These are phyloP conservation scores for Fusarium praegraminearum DNA, from an alignment of 2,329 filamentous ascomycete genomes.

Conservation along the genomic window DNA sequence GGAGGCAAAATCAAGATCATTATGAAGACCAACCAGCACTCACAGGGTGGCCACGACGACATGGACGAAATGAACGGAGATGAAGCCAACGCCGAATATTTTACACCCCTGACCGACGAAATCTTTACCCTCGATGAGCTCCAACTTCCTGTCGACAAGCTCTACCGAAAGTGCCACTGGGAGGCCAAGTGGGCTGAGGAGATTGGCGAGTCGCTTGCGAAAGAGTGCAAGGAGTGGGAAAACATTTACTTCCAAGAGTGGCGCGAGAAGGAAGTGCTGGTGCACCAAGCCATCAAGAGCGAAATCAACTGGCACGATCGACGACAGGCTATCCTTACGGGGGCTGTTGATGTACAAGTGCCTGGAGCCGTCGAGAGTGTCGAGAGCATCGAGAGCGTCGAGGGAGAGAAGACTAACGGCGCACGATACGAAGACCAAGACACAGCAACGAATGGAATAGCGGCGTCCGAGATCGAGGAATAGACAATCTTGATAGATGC, in stretches of 20 bases:
- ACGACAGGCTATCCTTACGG: conserved; percentile 66
- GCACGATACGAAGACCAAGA: conserved; percentile 30
- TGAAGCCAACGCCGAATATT: conserved; percentile 68
- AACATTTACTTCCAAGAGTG: conserved; percentile 77
- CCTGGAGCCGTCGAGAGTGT: conserved; percentile 48
- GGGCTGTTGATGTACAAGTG: conserved; percentile 60
- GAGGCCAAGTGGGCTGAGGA: conserved; percentile 80
- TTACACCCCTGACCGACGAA: conserved; percentile 66
- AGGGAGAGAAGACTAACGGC: conserved; percentile 44
- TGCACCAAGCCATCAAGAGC: conserved; percentile 77
- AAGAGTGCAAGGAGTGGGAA: conserved; percentile 75
- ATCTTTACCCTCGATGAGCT: conserved; percentile 76
- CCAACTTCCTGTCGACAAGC: conserved; percentile 66
- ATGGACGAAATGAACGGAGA: conserved; percentile 68
- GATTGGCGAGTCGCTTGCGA: conserved; percentile 72
- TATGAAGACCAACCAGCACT: conserved; percentile 69
- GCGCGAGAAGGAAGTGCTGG: conserved; percentile 81
- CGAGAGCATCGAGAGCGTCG: conserved; percentile 31
- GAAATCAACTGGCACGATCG: conserved; percentile 75
- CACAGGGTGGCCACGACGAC: conserved; percentile 68
- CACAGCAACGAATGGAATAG: conserved; percentile 19
- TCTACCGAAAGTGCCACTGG: conserved; percentile 75
- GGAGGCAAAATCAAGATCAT: conserved; percentile 71
- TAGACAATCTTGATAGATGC: not conserved
- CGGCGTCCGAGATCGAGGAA: conserved; percentile 11